These are phyloP conservation scores for Coniosporium apollinis DNA, from an alignment of 495 filamentous ascomycete genomes.

Conservation along the genomic window DNA sequence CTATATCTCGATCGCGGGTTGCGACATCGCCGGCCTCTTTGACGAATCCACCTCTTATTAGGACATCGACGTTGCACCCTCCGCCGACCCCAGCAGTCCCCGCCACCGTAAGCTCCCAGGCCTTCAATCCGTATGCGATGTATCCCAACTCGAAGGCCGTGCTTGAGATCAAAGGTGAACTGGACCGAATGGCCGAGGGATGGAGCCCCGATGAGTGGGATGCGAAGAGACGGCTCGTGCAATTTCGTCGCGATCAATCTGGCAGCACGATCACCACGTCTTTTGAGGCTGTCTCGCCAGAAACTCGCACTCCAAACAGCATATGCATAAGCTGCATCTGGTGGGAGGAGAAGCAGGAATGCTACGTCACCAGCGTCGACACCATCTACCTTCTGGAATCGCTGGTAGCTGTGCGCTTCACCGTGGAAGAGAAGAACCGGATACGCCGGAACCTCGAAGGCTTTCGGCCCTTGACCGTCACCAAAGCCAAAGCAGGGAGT, in stretches of 20 bases:
- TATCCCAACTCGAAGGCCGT: slow-evolving; percentile 68
- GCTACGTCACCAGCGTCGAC: slow-evolving; percentile 89
- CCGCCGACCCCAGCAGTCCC: slow-evolving; percentile 25
- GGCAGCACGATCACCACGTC: slow-evolving; percentile 24
- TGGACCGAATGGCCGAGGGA: slow-evolving; percentile 57
- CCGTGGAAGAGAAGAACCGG: slow-evolving; percentile 92
- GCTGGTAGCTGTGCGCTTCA: slow-evolving; percentile 66
- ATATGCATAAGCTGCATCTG: slow-evolving; percentile 37
- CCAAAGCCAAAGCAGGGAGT: slow-evolving; percentile 76
- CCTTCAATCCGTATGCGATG: slow-evolving; percentile 66
- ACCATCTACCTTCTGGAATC: slow-evolving; percentile 87
- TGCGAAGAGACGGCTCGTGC: slow-evolving; percentile 62
- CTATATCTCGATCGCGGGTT: slow-evolving; percentile 23
- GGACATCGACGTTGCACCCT: slow-evolving; percentile 67
- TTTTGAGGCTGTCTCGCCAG: slow-evolving; percentile 22
- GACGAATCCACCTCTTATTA: slow-evolving; percentile 51
- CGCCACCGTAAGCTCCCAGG: slow-evolving; percentile 20
- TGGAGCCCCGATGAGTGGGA: slow-evolving; percentile 72
- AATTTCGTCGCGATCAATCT: slow-evolving; percentile 61
- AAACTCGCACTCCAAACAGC: slow-evolving; percentile 19
- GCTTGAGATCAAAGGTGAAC: slow-evolving; percentile 69
- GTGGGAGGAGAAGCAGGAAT: slow-evolving; percentile 82
- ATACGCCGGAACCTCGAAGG: slow-evolving; percentile 90
- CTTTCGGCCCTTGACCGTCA: slow-evolving; percentile 76
- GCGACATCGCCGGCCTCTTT: slow-evolving; percentile 28